Conservation (phyloP, 495 filamentous ascomycete species). For the Hypomontagnella submonticulosa region DNA sequence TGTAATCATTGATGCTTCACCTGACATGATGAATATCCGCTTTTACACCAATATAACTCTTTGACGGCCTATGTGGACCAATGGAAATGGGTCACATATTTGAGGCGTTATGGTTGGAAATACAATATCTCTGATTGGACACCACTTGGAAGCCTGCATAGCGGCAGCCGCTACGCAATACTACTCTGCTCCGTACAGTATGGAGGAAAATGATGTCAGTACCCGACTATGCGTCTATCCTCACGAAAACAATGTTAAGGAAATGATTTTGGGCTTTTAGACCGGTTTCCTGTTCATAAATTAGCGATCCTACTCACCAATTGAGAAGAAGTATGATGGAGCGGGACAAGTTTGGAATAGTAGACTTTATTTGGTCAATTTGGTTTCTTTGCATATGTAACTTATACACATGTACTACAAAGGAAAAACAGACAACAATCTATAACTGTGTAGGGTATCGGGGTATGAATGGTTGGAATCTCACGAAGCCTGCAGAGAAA, state of each 20-base stretch:
- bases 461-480: conserved; percentile 33
- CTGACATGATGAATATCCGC: background rate
- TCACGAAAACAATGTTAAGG: background rate
- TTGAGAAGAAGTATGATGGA: no score
- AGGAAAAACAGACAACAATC: conserved; percentile 19
- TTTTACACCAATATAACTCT: conserved; percentile 1
- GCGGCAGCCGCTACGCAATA: conserved; percentile 26
- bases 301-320: no score
- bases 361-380: conserved; percentile 9
- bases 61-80: conserved; percentile 3
- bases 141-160: conserved; percentile 21
- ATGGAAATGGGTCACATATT: conserved; percentile 7
- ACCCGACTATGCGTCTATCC: conserved; percentile 14
- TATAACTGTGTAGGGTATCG: conserved; percentile 38
- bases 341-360: background rate
- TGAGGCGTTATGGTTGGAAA: conserved; percentile 29
- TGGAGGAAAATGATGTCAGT: conserved; percentile 35
- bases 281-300: background rate
- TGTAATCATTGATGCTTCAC: background rate
- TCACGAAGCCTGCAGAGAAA: conserved; percentile 30
- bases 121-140: conserved; percentile 34
- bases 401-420: conserved; percentile 13
- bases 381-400: conserved; percentile 11
- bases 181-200: conserved; percentile 21
- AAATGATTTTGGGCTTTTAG: background rate